These are phyloP conservation scores for Acer campestre DNA, from an alignment of 345 rosid genomes.

Conservation along the genomic window DNA sequence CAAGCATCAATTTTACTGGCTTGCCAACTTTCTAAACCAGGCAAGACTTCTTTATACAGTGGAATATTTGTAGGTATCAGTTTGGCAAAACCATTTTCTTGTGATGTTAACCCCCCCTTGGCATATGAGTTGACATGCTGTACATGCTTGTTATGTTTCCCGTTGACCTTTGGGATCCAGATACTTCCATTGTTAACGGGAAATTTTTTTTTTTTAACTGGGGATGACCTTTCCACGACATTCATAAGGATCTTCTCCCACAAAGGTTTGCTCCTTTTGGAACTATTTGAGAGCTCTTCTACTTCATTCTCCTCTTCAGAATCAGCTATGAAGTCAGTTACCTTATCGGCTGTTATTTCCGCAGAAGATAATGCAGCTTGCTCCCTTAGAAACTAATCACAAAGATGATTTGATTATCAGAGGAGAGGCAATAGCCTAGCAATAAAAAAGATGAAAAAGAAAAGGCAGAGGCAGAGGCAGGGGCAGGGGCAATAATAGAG, in stretches of 20 bases:
- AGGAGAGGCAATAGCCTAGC: neutral
- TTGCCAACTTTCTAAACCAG: conserved; percentile 87
- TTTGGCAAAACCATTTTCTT: conserved; percentile 69
- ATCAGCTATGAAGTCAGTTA: conserved; percentile 71
- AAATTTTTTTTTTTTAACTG: conserved; percentile 36
- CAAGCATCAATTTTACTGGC: conserved; percentile 82
- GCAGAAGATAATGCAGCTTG: conserved; percentile 84
- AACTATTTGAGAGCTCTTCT: conserved; percentile 54
- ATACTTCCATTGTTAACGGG: conserved; percentile 44
- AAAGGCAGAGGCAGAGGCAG: neutral
- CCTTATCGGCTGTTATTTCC: conserved; percentile 74
- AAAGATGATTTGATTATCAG: conserved; percentile 24
- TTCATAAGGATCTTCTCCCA: conserved; percentile 71
- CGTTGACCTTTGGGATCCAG: conserved; percentile 79
- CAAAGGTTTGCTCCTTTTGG: conserved; percentile 48
- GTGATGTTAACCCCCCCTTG: conserved; percentile 44
- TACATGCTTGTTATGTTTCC: conserved; percentile 72
- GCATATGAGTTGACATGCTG: conserved; percentile 46
- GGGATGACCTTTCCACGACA: conserved; percentile 50
- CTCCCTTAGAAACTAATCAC: conserved; percentile 80
- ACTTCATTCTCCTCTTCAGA: conserved; percentile 66
- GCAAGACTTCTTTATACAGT: conserved; percentile 74
- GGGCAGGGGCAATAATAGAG: neutral
- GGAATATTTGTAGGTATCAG: conserved; percentile 68
- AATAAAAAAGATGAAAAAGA: neutral